Percentiles rank a stretch among this genome's conserved stretches.
Conservation (phyloP, 768 basidiomycete genomes). For the Suillus luteus region DNA sequence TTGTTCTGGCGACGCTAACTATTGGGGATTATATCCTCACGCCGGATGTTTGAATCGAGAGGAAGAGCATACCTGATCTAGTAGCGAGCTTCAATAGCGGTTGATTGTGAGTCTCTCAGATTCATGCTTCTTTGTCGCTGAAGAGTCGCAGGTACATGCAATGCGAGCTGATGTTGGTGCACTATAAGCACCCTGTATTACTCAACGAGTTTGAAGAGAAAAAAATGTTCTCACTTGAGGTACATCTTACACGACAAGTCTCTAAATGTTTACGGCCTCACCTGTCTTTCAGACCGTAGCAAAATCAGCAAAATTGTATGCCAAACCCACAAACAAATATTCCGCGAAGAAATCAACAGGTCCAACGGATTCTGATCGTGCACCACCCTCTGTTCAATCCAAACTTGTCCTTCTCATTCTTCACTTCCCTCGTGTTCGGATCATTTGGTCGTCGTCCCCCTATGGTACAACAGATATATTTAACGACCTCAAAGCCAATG, state of each 20-base stretch:
- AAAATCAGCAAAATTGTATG: slow-evolving; percentile 64
- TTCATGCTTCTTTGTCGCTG: slow-evolving; percentile 4
- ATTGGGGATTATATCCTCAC: slow-evolving; percentile 96
- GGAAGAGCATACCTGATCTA: slow-evolving; percentile 92
- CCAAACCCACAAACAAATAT: slow-evolving; percentile 59
- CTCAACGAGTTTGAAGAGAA: slow-evolving; percentile 98
- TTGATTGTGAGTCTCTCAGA: slow-evolving; percentile 67
- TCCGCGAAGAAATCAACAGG: slow-evolving; percentile 46
- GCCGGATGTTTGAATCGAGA: slow-evolving; percentile 94
- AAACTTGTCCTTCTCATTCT: too few species aligned
- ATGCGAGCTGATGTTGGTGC: slow-evolving; percentile 94
- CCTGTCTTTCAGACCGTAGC: slow-evolving; percentile 50
- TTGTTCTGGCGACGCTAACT: slow-evolving; percentile 84
- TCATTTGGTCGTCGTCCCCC: too few species aligned
- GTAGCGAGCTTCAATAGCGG: slow-evolving; percentile 94
- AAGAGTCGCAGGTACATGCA: slow-evolving; percentile 76
- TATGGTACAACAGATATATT: too few species aligned
- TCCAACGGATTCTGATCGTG: slow-evolving; percentile 15
- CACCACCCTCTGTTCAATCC: too few species aligned
- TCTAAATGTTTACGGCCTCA: background rate
- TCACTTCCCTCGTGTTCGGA: too few species aligned
- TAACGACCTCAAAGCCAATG: slow-evolving; percentile 76
- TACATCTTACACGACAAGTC: slow-evolving; percentile 31
- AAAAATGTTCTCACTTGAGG: slow-evolving; percentile 91
- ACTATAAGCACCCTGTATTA: slow-evolving; percentile 92